Evolutionary conservation across 2,329 filamentous ascomycete species (phyloP).

Genomic region (Bipolaris zeicola): DNA sequence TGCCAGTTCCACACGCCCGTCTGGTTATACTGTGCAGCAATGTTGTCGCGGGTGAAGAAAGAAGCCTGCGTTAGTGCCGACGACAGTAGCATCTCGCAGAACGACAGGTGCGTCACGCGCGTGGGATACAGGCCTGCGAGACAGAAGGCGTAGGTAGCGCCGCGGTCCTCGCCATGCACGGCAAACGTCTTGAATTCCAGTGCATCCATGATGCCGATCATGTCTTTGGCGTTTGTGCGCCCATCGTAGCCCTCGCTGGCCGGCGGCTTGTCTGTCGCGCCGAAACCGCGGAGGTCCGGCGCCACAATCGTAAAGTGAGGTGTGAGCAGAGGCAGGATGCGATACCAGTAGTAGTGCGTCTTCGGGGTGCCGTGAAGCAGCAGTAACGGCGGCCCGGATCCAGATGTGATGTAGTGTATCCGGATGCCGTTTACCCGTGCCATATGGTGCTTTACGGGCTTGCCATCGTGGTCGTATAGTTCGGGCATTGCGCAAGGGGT

Average conservation of each 20-base stretch:
- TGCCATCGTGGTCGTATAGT: slow-evolving; percentile 23
- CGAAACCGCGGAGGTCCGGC: slow-evolving; percentile 47
- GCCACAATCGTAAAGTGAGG: slow-evolving; percentile 47
- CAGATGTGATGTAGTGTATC: slow-evolving; percentile 29
- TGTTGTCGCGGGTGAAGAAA: slow-evolving; percentile 29
- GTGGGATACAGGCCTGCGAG: slow-evolving; percentile 24
- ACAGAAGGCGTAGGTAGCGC: slow-evolving; percentile 27
- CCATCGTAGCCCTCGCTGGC: slow-evolving; percentile 47
- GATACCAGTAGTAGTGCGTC: slow-evolving; percentile 46
- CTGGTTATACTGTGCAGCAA: slow-evolving; percentile 28
- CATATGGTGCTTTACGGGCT: slow-evolving; percentile 22
- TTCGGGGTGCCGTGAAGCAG: slow-evolving; percentile 32
- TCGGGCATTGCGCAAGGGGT: slow-evolving; percentile 21
- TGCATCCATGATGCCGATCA: slow-evolving; percentile 40
- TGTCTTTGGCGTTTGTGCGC: slow-evolving; percentile 44
- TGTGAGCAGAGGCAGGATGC: slow-evolving; percentile 42
- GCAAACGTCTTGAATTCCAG: slow-evolving; percentile 74
- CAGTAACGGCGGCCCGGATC: slow-evolving; percentile 25
- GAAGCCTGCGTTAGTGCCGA: slow-evolving; percentile 22
- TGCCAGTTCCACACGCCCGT: slow-evolving; percentile 31
- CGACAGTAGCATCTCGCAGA: slow-evolving; percentile 31
- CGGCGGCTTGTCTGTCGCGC: slow-evolving; percentile 49
- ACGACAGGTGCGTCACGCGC: slow-evolving; percentile 24
- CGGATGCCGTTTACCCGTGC: slow-evolving; percentile 30
- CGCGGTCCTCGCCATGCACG: slow-evolving; percentile 63